Base-by-base conservation (phyloP, 805 yeast genomes). In the Zygoascus biomembranicola region DNA sequence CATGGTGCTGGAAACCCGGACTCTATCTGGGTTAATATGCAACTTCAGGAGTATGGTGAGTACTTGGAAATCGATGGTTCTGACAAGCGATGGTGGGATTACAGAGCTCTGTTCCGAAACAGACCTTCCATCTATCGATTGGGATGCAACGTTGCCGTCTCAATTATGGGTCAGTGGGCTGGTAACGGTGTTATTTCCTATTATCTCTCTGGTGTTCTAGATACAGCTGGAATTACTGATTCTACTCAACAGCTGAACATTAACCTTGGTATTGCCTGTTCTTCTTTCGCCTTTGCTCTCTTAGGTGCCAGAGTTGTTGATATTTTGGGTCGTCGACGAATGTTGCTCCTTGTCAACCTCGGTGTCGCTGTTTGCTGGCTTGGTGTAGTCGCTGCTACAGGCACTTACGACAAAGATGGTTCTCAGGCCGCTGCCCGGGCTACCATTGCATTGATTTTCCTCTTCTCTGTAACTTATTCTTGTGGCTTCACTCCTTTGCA, bases 401-500 rank as follows among this genome's bases (percentile, higher is more conserved):
- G 62, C 41, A 54, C 61, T 26, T 62, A 54, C 44, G 55, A 57
- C 14, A 50, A 56, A 5, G 60, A 58, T 32, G 55, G 57, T 9
- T 65, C 67, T 19, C 63, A 62, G 5, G 56, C 52, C 8, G 66
- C 59, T 8, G 50, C 54, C 11, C 13, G 16, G 39, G 39, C 39
- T 11, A 13, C 39, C 11, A 55, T 59, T 50, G 56, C 57, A 11
- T 49, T 55, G 16, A 50, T 55, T 26, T 56, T 58, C 53, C 20
- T 59, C 9, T 57, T 59, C 32, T 49, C 52, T 13, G 43, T 47
- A 14, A 47, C 56, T 23, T 60, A 51, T 35, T 43, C 58, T n/a
- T 47, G 67, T 55, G 69, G 68, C 1, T 64, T 68, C 52, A 70
- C 73, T 23, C 69, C 74, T 6, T 60, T 71, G 60, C 72, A 68